phyloP scores from a whole-genome alignment of 495 filamentous ascomycete genomes.

The Pyrenopolyporus hunteri region DNA sequence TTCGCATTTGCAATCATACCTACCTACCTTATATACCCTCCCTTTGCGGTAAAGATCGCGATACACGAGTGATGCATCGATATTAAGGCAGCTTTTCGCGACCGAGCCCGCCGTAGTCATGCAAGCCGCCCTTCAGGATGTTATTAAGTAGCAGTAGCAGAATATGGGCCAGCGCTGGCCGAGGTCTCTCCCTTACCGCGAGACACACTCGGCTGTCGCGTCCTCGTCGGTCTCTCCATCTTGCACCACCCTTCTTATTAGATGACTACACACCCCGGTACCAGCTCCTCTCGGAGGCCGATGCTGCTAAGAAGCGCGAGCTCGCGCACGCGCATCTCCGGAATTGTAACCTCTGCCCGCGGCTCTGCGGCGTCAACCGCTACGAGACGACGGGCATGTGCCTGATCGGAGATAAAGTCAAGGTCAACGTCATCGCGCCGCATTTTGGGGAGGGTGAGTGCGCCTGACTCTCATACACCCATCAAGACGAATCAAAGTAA shows the following conservation, averaged over 20 bases:
- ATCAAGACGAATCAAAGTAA: slow-evolving; percentile 14
- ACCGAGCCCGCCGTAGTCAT: slow-evolving; percentile 11
- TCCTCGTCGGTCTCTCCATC: slow-evolving; percentile 56
- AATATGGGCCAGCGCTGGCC: slow-evolving; percentile 7
- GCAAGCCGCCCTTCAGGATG: slow-evolving; percentile 23
- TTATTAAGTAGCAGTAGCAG: slow-evolving; percentile 35
- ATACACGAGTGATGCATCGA: background rate
- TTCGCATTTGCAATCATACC: background rate
- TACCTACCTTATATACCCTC: too few relatives aligned
- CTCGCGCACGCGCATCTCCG: slow-evolving; percentile 69
- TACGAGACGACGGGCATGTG: slow-evolving; percentile 75
- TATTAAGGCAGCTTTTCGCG: background rate
- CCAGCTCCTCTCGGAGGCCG: slow-evolving; percentile 61
- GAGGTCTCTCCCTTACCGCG: background rate
- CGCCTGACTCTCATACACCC: slow-evolving; percentile 5
- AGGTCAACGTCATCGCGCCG: slow-evolving; percentile 79
- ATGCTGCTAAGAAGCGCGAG: slow-evolving; percentile 68
- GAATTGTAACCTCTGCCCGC: slow-evolving; percentile 78
- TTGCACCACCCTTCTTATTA: slow-evolving; percentile 76
- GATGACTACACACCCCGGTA: slow-evolving; percentile 76
- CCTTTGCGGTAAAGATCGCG: too few relatives aligned
- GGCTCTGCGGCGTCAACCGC: slow-evolving; percentile 74
- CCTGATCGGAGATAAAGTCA: slow-evolving; percentile 72
- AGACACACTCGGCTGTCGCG: background rate
- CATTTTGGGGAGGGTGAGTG: slow-evolving; percentile 66